These are phyloP conservation scores for Pythium rishiriense DNA, from an alignment of 352 stramenopile species.

Conservation along the genomic window DNA sequence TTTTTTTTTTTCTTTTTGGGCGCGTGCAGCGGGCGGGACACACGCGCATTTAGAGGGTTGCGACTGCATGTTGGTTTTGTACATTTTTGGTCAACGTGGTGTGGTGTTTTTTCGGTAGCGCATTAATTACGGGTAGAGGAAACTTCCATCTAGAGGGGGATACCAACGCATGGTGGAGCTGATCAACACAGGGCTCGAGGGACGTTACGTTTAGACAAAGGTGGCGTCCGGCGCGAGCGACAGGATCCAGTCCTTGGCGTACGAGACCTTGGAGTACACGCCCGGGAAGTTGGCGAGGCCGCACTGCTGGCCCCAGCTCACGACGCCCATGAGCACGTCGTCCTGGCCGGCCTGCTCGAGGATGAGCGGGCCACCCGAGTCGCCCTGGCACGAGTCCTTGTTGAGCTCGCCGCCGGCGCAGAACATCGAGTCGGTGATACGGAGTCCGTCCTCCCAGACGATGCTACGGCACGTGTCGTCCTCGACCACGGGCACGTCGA, in stretches of 20 bases:
- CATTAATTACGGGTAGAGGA: not conserved
- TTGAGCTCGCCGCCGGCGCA: slow-evolving; percentile 41
- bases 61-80: not conserved
- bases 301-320: slow-evolving; percentile 57
- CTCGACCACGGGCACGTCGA: slow-evolving; percentile 37
- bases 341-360: slow-evolving; percentile 29
- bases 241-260: slow-evolving; percentile 43
- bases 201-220: not conserved
- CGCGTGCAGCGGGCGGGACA: not conserved
- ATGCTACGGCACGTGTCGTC: slow-evolving; percentile 40
- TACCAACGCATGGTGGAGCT: not conserved
- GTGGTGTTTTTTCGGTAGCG: not conserved
- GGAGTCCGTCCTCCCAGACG: too few species aligned
- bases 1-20: not conserved
- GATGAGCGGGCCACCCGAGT: slow-evolving; percentile 53
- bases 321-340: slow-evolving; percentile 50
- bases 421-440: slow-evolving; percentile 47
- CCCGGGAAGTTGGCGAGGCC: slow-evolving; percentile 40
- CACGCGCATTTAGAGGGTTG: not conserved
- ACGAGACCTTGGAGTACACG: slow-evolving; percentile 50
- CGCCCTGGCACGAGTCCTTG: slow-evolving; percentile 50
- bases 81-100: not conserved
- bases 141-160: not conserved
- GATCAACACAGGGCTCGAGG: not conserved
- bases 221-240: slow-evolving; percentile 20